These are phyloP conservation scores for Fusarium multiceps DNA, from an alignment of 2,329 filamentous ascomycete species.

Conservation along the genomic window DNA sequence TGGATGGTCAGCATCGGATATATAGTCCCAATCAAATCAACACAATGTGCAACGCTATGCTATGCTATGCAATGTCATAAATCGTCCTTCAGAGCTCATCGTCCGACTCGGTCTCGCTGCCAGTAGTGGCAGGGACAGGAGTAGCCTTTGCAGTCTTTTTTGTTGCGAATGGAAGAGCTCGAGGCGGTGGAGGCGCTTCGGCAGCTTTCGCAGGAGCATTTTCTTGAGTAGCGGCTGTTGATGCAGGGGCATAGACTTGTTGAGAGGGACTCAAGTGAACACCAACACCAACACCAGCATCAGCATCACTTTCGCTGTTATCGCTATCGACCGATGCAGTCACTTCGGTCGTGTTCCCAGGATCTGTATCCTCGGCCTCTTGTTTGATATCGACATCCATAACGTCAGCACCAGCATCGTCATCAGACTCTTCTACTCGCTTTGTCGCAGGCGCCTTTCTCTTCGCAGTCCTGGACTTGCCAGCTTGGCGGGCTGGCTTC, in stretches of 20 bases:
- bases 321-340: slow-evolving; percentile 59
- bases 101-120: slow-evolving; percentile 65
- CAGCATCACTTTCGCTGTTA: slow-evolving; percentile 55
- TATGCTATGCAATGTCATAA: slow-evolving; percentile 3
- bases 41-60: neutral
- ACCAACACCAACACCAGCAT: slow-evolving; percentile 40
- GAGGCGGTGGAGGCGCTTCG: slow-evolving; percentile 52
- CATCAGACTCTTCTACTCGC: slow-evolving; percentile 57
- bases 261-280: slow-evolving; percentile 9
- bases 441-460: slow-evolving; percentile 59
- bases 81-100: slow-evolving; percentile 61
- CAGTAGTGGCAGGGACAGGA: slow-evolving; percentile 46
- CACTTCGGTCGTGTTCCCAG: slow-evolving; percentile 55
- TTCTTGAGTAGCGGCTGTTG: slow-evolving; percentile 3
- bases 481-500: slow-evolving; percentile 46
- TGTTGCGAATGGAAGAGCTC: slow-evolving; percentile 59
- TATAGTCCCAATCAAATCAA: neutral
- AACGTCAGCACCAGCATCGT: slow-evolving; percentile 55
- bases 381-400: slow-evolving; percentile 62
- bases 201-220: slow-evolving; percentile 30
- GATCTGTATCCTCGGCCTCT: slow-evolving; percentile 55
- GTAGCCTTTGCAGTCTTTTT: slow-evolving; percentile 48
- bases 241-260: neutral
- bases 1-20: neutral
- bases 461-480: slow-evolving; percentile 59